Evolutionary conservation across 768 basidiomycete genomes (phyloP).

Genomic region (Podaxis carcinomalis): DNA sequence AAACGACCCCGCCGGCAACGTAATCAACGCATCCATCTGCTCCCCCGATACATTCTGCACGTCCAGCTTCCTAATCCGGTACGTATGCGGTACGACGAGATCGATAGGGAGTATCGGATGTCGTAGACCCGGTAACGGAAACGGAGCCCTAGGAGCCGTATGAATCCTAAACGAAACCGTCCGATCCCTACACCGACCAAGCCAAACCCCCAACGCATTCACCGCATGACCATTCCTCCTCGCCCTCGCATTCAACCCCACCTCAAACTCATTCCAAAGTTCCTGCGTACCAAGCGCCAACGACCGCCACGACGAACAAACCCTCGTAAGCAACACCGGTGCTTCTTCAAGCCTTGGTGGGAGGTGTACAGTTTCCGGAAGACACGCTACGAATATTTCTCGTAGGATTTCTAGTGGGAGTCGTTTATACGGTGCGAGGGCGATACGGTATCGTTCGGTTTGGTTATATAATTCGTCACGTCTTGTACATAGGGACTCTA

Average conservation of each 20-base stretch:
- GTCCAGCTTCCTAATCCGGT: not conserved
- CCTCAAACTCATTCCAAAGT: constrained; percentile 16
- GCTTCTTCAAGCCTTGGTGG: constrained; percentile 13
- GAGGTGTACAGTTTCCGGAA: constrained; percentile 7
- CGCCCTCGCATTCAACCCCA: not conserved
- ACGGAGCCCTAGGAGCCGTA: constrained; percentile 6
- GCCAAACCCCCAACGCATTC: constrained; percentile 4
- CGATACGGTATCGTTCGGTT: constrained; percentile 15
- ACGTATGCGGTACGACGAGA: constrained; percentile 4
- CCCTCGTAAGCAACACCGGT: constrained; percentile 17
- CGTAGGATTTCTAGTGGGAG: constrained; percentile 16
- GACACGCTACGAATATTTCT: constrained; percentile 15
- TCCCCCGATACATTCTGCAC: constrained; percentile 9
- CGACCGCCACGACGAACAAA: constrained; percentile 18
- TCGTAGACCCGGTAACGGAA: constrained; percentile 4
- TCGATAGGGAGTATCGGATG: constrained; percentile 9
- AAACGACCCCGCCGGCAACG: not conserved
- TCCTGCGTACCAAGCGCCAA: constrained; percentile 16
- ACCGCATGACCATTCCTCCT: constrained; percentile 9
- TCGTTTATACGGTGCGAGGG: constrained; percentile 18
- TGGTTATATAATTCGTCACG: not conserved
- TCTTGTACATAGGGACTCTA: constrained; percentile 3
- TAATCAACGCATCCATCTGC: constrained; percentile 5
- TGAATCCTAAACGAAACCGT: constrained; percentile 3
- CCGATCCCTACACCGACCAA: constrained; percentile 13